Evolutionary conservation across 139 green algal genomes (phyloP).

Genomic region (Coccomyxa sp.): DNA sequence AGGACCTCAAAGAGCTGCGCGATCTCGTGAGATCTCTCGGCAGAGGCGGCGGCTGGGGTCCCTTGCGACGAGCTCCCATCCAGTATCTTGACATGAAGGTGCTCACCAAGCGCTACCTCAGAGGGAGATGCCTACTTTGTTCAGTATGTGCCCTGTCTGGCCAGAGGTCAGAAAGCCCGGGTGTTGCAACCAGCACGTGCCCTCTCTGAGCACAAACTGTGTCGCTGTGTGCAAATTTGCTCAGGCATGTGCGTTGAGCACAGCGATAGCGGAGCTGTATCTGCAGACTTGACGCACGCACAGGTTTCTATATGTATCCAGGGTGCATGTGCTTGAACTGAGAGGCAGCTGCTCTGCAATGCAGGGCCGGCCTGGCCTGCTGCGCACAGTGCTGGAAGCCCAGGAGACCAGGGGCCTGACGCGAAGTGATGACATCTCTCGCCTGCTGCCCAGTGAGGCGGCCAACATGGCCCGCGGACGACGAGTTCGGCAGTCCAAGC

Average conservation of each 20-base stretch:
- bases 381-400: constrained; percentile 75
- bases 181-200: not conserved
- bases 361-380: constrained; percentile 62
- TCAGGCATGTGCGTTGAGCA: too few species aligned
- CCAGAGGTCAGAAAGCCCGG: too few species aligned
- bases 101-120: not conserved
- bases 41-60: constrained; percentile 78
- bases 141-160: not conserved
- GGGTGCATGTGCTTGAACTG: not conserved
- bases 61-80: constrained; percentile 65
- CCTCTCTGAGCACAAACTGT: not conserved
- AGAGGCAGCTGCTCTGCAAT: constrained; percentile 19
- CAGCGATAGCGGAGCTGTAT: too few species aligned
- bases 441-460: constrained; percentile 72
- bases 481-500: constrained; percentile 67
- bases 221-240: too few species aligned
- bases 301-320: too few species aligned
- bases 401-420: constrained; percentile 86
- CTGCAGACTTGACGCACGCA: too few species aligned
- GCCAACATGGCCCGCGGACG: constrained; percentile 65
- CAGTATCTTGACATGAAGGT: constrained; percentile 44
- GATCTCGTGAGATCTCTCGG: constrained; percentile 81
- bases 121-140: not conserved
- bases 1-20: constrained; percentile 79
- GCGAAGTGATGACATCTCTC: constrained; percentile 76